phyloP scores from a whole-genome alignment of 371 early-diverging fungal species.

The Lichtheimia ornata region DNA sequence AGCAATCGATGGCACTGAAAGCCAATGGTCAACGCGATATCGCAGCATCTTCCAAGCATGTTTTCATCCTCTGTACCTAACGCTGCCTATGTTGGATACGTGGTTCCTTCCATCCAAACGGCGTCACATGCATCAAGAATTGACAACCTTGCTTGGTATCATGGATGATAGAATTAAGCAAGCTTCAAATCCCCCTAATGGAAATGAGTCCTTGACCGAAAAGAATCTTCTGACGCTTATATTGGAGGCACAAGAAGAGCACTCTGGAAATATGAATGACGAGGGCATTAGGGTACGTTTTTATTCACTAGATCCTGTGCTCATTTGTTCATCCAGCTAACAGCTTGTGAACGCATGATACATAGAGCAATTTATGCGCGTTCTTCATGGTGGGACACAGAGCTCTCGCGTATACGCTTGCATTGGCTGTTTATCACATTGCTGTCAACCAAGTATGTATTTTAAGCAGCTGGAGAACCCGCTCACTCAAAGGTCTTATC shows the following conservation, averaged over 20 bases:
- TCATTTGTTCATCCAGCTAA: not conserved
- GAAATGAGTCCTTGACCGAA: conserved; percentile 22
- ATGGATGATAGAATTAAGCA: conserved; percentile 28
- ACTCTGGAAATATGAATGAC: conserved; percentile 23
- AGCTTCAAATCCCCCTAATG: not conserved
- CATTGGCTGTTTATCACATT: conserved; percentile 20
- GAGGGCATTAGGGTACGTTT: conserved; percentile 31
- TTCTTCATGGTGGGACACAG: conserved; percentile 35
- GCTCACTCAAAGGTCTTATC: too few species aligned
- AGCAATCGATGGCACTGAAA: conserved; percentile 11
- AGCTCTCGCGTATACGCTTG: conserved; percentile 21
- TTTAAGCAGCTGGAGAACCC: too few species aligned
- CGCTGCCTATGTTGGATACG: conserved; percentile 48
- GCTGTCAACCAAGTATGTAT: conserved; percentile 27
- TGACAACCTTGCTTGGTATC: conserved; percentile 23
- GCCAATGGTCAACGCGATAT: conserved; percentile 15
- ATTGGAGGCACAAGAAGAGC: conserved; percentile 28
- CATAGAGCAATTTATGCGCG: conserved; percentile 19
- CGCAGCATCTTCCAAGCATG: conserved; percentile 9
- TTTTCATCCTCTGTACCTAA: conserved; percentile 36
- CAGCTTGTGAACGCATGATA: not conserved
- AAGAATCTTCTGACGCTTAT: conserved; percentile 50
- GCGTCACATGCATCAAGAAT: conserved; percentile 28
- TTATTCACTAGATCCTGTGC: not conserved
- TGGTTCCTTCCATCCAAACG: conserved; percentile 17